Base-by-base conservation (phyloP, 108 stramenopile genomes). In the Nannochloropsis salina region DNA sequence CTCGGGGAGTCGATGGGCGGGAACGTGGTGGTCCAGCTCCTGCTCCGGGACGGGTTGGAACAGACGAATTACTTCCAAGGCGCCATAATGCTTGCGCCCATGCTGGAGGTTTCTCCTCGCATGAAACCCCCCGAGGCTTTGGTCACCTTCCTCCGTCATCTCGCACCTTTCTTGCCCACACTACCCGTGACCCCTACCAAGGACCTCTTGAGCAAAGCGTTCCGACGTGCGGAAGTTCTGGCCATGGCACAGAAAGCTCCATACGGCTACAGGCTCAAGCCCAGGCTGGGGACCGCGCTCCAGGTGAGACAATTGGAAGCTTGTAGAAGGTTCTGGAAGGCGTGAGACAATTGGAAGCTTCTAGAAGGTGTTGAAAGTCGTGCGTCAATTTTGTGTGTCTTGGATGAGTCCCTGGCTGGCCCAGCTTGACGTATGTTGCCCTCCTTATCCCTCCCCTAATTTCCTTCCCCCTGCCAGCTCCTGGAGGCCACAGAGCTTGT, bases 401-500 rank as follows among this genome's bases (percentile, higher is more conserved):
- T 8, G n/a, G 31, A 31, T 31, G 31, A 31, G 31, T 31, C 31
- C 31, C 31, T 31, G 31, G 31, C 31, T 31, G 31, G 31, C 31
- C 31, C 31, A 31, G 31, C 31, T 31, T 31, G 31, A 31, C 31
- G 31, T 31, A 31, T 31, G 31, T 31, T 74, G 61, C 61, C 61
- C 61, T 8, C 6, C 61, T 6, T 74, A 15, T n/a, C 3, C n/a
- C 61, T n/a, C 61, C n/a, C 61, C 61, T 6, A n/a, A 15, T n/a
- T 15, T 12, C 15, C 47, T n/a, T 74, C 61, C 61, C 61, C 8
- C 6, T 6, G 20, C n/a, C 3, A 74, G 61, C 61, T 74, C 5
- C 61, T 74, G 61, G 61, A 74, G 61, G 61, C 61, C 61, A 74
- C 61, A n/a, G 61, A 74, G 61, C 20, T n/a, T n/a, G 61, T 74